Base-by-base conservation (phyloP, 768 basidiomycete species). In the Rhodotorula taiwanensis region DNA sequence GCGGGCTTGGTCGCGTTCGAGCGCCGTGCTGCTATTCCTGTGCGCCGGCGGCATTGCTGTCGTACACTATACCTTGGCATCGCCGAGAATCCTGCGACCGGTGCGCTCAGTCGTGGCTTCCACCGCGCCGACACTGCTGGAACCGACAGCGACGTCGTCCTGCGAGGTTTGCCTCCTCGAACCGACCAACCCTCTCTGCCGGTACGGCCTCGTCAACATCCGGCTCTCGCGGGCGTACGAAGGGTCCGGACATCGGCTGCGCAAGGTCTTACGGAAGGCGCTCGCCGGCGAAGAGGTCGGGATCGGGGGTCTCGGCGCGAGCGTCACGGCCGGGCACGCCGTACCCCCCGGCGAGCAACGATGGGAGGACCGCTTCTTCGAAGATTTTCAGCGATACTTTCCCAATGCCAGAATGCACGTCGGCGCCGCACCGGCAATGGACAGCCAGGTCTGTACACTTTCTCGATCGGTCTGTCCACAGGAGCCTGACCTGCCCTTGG, bases 141-240 rank as follows among this genome's bases (percentile, higher is more conserved):
- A 28, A 8, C 16, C 49, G 4, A 33, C 27, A 21, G 53, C 66
- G 41, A 61, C 66, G 1, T 25, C 27, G 31, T 58, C 60, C 4
- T 68, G 66, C 55, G 66, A 68, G n/a, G 54, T 63, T 2, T 68
- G 66, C 47, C 31, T 57, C 30, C 27, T 56, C 11, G 33, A 60
- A 25, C 69, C 64, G 4, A 21, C 47, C 13, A 52, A 72, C 44
- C 59, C 61, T 47, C 58, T 69, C n/a, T 69, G 69, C 52, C 57
- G 69, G 52, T 72, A 72, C 50, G 70, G 69, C 14, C 45, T 58
- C 41, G 62, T 66, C 55, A 67, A 57, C 39, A 59, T 73, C 23
- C 44, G 57, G 27, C 43, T 69, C 30, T 66, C 66, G n/a, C 27
- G 72, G 25, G 50, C 62, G 50, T 73, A 69, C 44, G 65, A 70